Evolutionary conservation across 176 grass and related monocot species (phyloP).

Genomic region (Chloris gayana): DNA sequence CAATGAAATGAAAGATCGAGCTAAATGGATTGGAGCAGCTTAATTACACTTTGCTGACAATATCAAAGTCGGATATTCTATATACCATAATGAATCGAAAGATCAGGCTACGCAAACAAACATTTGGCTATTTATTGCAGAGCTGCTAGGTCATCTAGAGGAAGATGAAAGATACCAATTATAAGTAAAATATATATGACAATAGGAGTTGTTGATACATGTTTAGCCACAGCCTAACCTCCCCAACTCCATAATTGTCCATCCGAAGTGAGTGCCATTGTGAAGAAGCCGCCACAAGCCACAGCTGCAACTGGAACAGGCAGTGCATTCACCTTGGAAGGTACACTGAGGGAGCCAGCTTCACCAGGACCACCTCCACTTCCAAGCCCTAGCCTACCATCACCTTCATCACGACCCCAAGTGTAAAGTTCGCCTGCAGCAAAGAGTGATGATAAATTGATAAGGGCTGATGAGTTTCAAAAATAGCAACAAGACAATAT

Average conservation of each 20-base stretch:
- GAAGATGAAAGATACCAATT: background rate
- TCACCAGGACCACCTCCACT: constrained; percentile 94
- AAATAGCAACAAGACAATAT: background rate
- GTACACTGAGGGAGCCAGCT: constrained; percentile 81
- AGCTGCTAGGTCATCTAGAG: background rate
- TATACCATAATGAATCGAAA: background rate
- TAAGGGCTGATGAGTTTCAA: background rate
- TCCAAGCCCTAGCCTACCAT: constrained; percentile 87
- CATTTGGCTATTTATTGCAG: background rate
- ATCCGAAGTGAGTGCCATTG: constrained; percentile 68
- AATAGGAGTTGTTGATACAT: background rate
- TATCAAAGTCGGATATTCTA: background rate
- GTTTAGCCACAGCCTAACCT: constrained; percentile 52
- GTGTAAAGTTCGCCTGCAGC: constrained; percentile 83
- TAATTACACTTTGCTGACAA: background rate
- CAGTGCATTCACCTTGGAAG: constrained; percentile 75
- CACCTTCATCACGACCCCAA: constrained; percentile 94
- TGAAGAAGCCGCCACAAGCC: constrained; percentile 94
- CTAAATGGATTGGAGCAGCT: background rate
- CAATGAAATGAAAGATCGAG: background rate
- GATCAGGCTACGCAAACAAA: constrained; percentile 5
- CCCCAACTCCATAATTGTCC: constrained; percentile 98
- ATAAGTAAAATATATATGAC: background rate
- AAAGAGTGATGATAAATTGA: constrained; percentile 29
- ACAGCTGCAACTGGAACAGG: constrained; percentile 74